phyloP scores from a whole-genome alignment of 2,329 filamentous ascomycete genomes.

The Hirsutella rhossiliensis region DNA sequence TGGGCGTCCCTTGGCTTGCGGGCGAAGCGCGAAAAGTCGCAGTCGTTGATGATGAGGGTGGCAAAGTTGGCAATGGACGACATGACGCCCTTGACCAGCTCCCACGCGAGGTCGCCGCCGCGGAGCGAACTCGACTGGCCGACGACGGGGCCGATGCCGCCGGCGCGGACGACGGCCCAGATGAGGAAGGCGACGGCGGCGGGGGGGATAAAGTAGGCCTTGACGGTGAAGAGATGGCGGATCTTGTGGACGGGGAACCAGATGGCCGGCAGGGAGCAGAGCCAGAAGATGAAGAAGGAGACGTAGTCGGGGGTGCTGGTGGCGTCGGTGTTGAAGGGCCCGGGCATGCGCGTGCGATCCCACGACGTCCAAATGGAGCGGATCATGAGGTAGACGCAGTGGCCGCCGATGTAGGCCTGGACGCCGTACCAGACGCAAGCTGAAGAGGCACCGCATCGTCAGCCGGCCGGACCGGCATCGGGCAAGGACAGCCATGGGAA shows the following conservation, averaged over 20 bases:
- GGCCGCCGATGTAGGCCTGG: constrained; percentile 72
- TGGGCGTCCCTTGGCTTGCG: constrained; percentile 62
- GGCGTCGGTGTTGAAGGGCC: constrained; percentile 50
- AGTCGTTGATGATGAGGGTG: constrained; percentile 71
- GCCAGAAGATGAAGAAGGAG: constrained; percentile 82
- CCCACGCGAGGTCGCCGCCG: constrained; percentile 66
- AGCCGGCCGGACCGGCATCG: too few species aligned
- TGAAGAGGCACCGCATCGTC: constrained; percentile 11
- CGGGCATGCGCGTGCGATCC: constrained; percentile 47
- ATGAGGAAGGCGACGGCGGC: constrained; percentile 81
- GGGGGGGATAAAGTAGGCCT: constrained; percentile 70
- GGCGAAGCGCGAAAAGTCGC: constrained; percentile 79
- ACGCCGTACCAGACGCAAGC: constrained; percentile 84
- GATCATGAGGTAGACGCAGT: constrained; percentile 85
- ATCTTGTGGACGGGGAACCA: constrained; percentile 87
- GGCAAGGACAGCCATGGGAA: background rate
- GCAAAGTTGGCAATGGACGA: constrained; percentile 83
- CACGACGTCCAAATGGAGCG: constrained; percentile 66
- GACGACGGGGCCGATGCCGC: constrained; percentile 75
- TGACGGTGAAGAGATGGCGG: constrained; percentile 82
- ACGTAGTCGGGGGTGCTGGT: constrained; percentile 65
- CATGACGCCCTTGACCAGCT: constrained; percentile 78
- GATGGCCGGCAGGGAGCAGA: constrained; percentile 66
- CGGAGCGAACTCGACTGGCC: constrained; percentile 49
- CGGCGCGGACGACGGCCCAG: constrained; percentile 72